These are phyloP conservation scores for Escovopsis sp. DNA, from an alignment of 2,329 filamentous ascomycete genomes.

Conservation along the genomic window DNA sequence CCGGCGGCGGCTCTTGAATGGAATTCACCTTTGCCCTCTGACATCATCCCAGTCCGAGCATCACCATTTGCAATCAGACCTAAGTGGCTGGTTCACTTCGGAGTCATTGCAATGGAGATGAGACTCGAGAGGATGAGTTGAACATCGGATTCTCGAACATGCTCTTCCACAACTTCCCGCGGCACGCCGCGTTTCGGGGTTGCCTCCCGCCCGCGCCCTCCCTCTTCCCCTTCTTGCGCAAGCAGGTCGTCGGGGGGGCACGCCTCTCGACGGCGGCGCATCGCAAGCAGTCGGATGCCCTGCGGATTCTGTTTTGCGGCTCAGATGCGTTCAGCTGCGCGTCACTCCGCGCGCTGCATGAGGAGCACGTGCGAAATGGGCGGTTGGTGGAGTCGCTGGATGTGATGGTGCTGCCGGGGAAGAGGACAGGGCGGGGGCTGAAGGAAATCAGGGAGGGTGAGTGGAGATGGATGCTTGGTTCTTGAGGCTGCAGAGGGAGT, in stretches of 20 bases:
- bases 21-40: no score
- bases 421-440: slow-evolving; percentile 59
- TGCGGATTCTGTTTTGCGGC: slow-evolving; percentile 85
- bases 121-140: no score
- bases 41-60: no score
- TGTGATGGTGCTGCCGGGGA: slow-evolving; percentile 69
- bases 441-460: slow-evolving; percentile 52
- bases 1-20: no score
- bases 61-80: no score
- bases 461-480: slow-evolving; percentile 5
- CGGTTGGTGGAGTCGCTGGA: slow-evolving; percentile 59
- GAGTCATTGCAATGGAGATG: no score
- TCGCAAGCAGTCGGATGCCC: slow-evolving; percentile 32
- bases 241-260: not conserved
- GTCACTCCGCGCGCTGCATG: slow-evolving; percentile 54
- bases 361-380: slow-evolving; percentile 37
- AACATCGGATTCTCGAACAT: no score
- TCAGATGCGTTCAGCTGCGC: slow-evolving; percentile 80
- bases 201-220: no score
- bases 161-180: no score
- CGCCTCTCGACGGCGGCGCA: slow-evolving; percentile 8
- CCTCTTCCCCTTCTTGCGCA: not conserved
- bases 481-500: no score
- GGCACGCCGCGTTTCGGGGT: no score
- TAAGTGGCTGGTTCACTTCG: no score